Conservation (phyloP, 1,284 basidiomycete genomes). For the Cerioporus squamosus region DNA sequence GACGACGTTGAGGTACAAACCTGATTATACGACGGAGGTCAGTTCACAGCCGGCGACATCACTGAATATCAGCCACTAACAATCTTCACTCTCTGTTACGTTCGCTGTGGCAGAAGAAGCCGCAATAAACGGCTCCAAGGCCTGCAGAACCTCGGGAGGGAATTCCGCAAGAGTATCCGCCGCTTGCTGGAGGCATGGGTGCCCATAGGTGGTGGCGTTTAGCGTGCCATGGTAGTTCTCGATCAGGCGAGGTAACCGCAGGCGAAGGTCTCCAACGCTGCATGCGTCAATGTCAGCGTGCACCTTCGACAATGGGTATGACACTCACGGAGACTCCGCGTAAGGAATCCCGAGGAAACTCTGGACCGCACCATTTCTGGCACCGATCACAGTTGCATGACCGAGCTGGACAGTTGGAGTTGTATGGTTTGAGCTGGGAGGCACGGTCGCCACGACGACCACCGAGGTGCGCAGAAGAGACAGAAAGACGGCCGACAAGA, state of each 20-base stretch:
- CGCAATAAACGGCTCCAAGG: constrained; percentile 21
- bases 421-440: too few species aligned
- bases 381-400: constrained; percentile 4
- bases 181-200: constrained; percentile 54
- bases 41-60: too few species aligned
- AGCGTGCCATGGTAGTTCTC: constrained; percentile 44
- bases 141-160: constrained; percentile 7
- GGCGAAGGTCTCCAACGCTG: constrained; percentile 34
- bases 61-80: constrained; percentile 4
- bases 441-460: too few species aligned
- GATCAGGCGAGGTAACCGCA: constrained; percentile 43
- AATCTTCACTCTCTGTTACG: constrained; percentile 20
- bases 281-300: background rate
- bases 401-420: background rate
- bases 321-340: constrained; percentile 45
- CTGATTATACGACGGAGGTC: background rate
- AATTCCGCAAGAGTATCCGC: background rate
- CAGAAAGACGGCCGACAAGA: too few species aligned
- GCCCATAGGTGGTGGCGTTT: constrained; percentile 46
- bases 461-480: too few species aligned
- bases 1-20: background rate
- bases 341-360: constrained; percentile 59
- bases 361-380: constrained; percentile 23
- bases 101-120: constrained; percentile 19
- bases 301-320: background rate